Conservation (phyloP, 1,284 basidiomycete genomes). For the Mrakiaceae sp. region DNA sequence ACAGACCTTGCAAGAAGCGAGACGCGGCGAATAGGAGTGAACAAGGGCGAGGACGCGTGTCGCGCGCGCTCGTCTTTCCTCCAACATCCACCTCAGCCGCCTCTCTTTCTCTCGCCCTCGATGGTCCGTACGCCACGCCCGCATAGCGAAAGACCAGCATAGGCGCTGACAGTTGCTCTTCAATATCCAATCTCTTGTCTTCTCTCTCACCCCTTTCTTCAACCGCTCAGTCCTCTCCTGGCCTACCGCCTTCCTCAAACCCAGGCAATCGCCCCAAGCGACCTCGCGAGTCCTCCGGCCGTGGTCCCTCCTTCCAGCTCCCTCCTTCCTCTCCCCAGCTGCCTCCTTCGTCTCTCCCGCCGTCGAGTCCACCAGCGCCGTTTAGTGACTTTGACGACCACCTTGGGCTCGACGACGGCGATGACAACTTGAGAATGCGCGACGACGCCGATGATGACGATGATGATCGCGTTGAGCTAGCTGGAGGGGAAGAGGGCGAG, state of each 20-base stretch:
- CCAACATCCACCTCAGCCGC: too few relatives aligned
- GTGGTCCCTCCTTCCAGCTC: conserved; percentile 26
- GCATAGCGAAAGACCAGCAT: too few relatives aligned
- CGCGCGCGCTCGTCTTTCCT: too few relatives aligned
- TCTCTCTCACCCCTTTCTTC: too few relatives aligned
- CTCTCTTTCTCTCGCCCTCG: too few relatives aligned
- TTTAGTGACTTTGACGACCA: conserved; percentile 83
- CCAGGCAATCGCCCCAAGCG: conserved; percentile 29
- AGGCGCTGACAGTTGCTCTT: too few relatives aligned
- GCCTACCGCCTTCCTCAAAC: neutral
- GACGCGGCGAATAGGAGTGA: too few relatives aligned
- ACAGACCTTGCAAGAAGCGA: too few relatives aligned
- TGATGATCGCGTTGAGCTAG: conserved; percentile 54
- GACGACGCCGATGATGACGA: conserved; percentile 54
- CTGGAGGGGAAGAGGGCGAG: conserved; percentile 35
- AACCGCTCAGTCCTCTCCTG: neutral
- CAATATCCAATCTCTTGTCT: too few relatives aligned
- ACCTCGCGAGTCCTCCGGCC: conserved; percentile 25
- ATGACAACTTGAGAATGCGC: conserved; percentile 44
- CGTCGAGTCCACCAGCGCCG: conserved; percentile 66
- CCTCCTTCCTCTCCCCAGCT: conserved; percentile 27
- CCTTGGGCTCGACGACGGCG: conserved; percentile 57
- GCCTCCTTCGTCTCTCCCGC: conserved; percentile 54
- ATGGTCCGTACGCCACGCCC: too few relatives aligned
- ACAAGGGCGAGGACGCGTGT: too few relatives aligned